Percentiles rank a stretch among this genome's conserved stretches.
These are phyloP conservation scores for Scutellaria minor DNA, from an alignment of 257 asterid genomes.

Conservation along the genomic window DNA sequence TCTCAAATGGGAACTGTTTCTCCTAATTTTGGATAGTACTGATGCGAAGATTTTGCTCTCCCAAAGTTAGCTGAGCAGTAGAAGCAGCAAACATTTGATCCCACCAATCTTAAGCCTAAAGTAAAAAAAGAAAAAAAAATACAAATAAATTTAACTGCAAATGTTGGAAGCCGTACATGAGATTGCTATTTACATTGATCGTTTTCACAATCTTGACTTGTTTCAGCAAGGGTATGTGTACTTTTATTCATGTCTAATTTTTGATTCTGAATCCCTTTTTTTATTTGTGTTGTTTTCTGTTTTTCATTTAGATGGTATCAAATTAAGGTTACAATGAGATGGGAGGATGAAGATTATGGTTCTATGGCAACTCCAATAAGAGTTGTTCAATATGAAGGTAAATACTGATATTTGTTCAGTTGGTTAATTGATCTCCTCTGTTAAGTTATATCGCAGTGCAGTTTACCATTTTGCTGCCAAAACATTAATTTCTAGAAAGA, in stretches of 20 bases:
- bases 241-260: slow-evolving; percentile 8
- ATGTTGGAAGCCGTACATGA: slow-evolving; percentile 86
- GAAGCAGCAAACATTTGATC: slow-evolving; percentile 42
- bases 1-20: slow-evolving; percentile 52
- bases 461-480: background rate
- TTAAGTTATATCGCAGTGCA: slow-evolving; percentile 12
- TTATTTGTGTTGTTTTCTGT: slow-evolving; percentile 24
- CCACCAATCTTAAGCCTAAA: slow-evolving; percentile 34
- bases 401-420: slow-evolving; percentile 25
- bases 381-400: slow-evolving; percentile 93
- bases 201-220: slow-evolving; percentile 90
- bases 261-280: slow-evolving; percentile 21
- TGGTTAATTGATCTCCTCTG: slow-evolving; percentile 9
- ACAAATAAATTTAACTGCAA: slow-evolving; percentile 39
- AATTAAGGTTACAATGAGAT: slow-evolving; percentile 77
- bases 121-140: background rate
- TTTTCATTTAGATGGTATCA: slow-evolving; percentile 75
- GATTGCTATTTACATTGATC: slow-evolving; percentile 81
- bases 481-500: background rate
- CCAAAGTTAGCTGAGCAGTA: slow-evolving; percentile 39
- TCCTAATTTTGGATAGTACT: slow-evolving; percentile 44
- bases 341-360: slow-evolving; percentile 71
- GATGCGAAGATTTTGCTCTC: slow-evolving; percentile 48
- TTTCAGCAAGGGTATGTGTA: slow-evolving; percentile 83
- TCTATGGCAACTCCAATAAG: slow-evolving; percentile 74